Conservation (phyloP, 2,329 filamentous ascomycete species). For the Phialophora tarda region DNA sequence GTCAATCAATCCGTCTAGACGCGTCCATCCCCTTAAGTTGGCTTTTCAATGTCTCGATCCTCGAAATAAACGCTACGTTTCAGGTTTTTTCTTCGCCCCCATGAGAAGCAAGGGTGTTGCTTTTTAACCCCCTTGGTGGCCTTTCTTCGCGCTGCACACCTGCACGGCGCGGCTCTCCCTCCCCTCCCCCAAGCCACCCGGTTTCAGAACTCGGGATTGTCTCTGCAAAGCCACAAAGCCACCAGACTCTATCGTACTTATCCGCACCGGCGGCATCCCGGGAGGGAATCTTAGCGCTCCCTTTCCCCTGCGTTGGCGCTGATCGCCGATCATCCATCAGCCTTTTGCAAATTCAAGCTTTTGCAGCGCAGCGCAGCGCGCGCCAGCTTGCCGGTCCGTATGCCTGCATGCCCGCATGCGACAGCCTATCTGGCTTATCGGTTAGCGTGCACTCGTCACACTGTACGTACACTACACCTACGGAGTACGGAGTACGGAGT, state of each 20-base stretch:
- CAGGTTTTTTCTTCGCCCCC: no score
- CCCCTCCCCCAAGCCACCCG: slow-evolving; percentile 13
- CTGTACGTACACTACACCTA: no score
- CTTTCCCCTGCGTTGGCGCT: slow-evolving; percentile 7
- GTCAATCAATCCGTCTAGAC: no score
- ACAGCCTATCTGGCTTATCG: background rate
- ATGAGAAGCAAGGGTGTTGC: no score
- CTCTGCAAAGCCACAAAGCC: background rate
- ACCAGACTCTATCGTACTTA: background rate
- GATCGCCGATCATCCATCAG: background rate
- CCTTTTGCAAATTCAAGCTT: background rate
- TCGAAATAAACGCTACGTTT: no score
- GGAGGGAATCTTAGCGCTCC: background rate
- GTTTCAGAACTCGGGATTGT: slow-evolving; percentile 1
- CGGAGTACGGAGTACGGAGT: no score
- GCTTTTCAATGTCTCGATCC: background rate
- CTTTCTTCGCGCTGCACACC: no score
- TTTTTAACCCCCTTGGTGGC: no score
- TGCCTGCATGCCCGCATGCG: no score
- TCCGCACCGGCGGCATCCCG: background rate
- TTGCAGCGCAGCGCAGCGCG: background rate
- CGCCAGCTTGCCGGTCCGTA: no score
- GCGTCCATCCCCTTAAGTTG: background rate
- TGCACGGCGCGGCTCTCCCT: background rate
- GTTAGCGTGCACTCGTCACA: background rate